Evolutionary conservation across 768 basidiomycete genomes (phyloP), one percentile per base, ranked within the genome.

Genomic region (Butyriboletus loyo): DNA sequence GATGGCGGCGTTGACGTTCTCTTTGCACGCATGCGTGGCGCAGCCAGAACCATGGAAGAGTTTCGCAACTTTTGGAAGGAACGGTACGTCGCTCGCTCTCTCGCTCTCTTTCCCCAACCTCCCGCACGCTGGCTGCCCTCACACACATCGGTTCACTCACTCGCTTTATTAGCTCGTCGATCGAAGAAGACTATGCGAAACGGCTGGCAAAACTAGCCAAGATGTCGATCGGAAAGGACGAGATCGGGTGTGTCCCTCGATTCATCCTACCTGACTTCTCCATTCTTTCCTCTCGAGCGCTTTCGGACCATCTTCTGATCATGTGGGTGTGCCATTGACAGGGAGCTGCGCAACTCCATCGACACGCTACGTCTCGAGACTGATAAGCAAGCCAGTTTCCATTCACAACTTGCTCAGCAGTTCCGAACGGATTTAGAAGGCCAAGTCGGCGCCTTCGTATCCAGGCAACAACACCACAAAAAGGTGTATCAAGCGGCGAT

Each of bases 141-240:
- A 2, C n/a, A 10, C 24, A 9, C 36, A 13, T 21, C 5, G 14
- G n/a, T 24, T 56, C 51, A 49, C 57, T 50, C 44, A 34, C 50
- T 36, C 46, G 39, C 43, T 13, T 28, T 24, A 13, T 37, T 27
- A 97, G 96, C 66, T 86, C 92, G 8, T 58, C 77, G 28, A 97
- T 98, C 56, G 95, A 98, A 69, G 94, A 98, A 63, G 96, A 98
- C 34, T 98, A 98, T 64, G 87, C 95, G 1, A 93, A 92, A 71
- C 82, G 86, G 27, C 65, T 99, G 14, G 73, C 79, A 21, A 91
- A 89, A 66, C 75, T 99, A 22, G 80, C 92, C 30, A 95, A 90
- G 70, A 61, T 76, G 53, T 61, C 80, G 8, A 71, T 97, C 35
- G 96, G 95, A 37, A 82, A 80, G 61, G 95, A 97, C 68, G 97